phyloP scores from a whole-genome alignment of 768 basidiomycete species.

The Macrolepiota dolichaula region DNA sequence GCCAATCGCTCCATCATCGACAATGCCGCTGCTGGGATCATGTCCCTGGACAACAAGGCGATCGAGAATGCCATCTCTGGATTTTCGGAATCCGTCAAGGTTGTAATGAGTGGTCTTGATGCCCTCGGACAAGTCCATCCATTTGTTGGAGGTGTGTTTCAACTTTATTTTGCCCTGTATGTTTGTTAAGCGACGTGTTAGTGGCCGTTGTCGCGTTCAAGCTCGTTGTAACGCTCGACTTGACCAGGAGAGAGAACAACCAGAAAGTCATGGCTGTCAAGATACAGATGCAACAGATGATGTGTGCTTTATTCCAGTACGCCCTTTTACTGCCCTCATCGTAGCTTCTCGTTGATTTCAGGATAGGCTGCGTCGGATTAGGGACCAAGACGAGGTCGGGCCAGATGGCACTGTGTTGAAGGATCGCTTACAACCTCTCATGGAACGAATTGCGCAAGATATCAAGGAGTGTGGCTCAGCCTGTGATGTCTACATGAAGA shows the following conservation, averaged over 20 bases:
- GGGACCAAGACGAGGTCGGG: constrained; percentile 20
- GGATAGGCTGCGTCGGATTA: constrained; percentile 26
- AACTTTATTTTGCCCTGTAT: neutral
- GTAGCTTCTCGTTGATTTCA: neutral
- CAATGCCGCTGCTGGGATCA: constrained; percentile 11
- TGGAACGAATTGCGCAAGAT: constrained; percentile 31
- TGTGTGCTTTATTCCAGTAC: constrained; percentile 42
- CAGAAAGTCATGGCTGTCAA: constrained; percentile 43
- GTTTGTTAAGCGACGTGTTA: neutral
- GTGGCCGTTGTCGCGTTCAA: constrained; percentile 51
- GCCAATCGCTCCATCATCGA: constrained; percentile 12
- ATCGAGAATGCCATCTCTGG: constrained; percentile 25
- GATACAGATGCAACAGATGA: constrained; percentile 48
- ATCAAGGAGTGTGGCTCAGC: constrained; percentile 40
- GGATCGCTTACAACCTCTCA: constrained; percentile 25
- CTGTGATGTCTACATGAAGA: constrained; percentile 45
- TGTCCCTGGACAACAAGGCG: constrained; percentile 11
- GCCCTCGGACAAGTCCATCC: constrained; percentile 34
- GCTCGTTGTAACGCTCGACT: constrained; percentile 43
- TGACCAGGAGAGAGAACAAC: constrained; percentile 48
- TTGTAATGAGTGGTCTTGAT: constrained; percentile 28
- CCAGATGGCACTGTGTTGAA: constrained; percentile 29
- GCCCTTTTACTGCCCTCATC: constrained; percentile 14
- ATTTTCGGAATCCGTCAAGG: constrained; percentile 25
- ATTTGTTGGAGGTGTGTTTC: constrained; percentile 29